Evolutionary conservation across 2,329 filamentous ascomycete genomes (phyloP).

Genomic region (Orbilia oligospora): DNA sequence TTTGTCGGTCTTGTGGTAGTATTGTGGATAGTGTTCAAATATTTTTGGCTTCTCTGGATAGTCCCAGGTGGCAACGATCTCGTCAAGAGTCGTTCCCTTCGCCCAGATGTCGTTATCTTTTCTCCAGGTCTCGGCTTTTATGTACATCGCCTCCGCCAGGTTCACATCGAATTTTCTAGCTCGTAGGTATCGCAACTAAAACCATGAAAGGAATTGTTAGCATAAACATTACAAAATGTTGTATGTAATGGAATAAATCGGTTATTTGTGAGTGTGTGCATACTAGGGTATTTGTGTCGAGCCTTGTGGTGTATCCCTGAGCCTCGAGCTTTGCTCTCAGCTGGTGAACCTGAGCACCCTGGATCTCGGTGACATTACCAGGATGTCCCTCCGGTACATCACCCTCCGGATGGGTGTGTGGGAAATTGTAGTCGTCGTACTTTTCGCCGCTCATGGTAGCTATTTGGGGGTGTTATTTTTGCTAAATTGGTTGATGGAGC

Average conservation of each 20-base stretch:
- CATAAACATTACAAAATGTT: conserved; percentile 51
- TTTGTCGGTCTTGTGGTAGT: conserved; percentile 98
- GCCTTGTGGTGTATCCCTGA: conserved; percentile 82
- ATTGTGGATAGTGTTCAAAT: conserved; percentile 95
- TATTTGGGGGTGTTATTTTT: not conserved
- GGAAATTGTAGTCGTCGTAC: conserved; percentile 97
- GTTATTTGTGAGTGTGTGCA: conserved; percentile 64
- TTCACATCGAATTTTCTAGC: conserved; percentile 95
- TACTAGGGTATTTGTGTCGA: conserved; percentile 94
- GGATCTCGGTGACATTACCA: conserved; percentile 85
- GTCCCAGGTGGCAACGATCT: conserved; percentile 83
- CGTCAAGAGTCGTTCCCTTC: conserved; percentile 85
- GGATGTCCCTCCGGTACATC: conserved; percentile 77
- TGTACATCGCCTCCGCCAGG: conserved; percentile 89
- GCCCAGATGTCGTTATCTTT: conserved; percentile 12
- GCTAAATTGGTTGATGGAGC: conserved; percentile 14
- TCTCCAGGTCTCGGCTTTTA: conserved; percentile 92
- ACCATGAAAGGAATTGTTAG: not conserved
- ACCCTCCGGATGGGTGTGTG: conserved; percentile 79
- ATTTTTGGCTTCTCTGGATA: conserved; percentile 88
- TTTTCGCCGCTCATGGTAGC: conserved; percentile 71
- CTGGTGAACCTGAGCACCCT: conserved; percentile 91
- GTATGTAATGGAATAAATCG: not conserved
- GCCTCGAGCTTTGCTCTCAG: conserved; percentile 87
- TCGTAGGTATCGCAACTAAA: conserved; percentile 86